Percentiles rank a stretch among this genome's conserved stretches.
Evolutionary conservation across 495 filamentous ascomycete genomes (phyloP).

Genomic region (Arthonia radiata): DNA sequence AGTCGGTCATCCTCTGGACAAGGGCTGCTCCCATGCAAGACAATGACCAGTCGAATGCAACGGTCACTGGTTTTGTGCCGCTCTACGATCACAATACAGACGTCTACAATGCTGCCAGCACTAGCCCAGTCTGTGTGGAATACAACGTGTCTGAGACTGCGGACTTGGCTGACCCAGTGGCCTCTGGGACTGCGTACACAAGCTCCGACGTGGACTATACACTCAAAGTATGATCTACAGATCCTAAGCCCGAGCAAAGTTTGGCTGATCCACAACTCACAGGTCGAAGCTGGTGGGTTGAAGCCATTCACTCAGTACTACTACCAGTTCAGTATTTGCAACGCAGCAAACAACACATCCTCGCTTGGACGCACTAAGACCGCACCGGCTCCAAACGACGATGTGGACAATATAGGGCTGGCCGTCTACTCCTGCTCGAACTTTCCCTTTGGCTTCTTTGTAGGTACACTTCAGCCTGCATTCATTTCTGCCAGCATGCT

Average conservation of each 20-base stretch:
- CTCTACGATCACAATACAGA: conserved; percentile 31
- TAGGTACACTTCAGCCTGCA: conserved; percentile 3
- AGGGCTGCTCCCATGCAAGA: conserved; percentile 28
- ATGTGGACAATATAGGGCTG: conserved; percentile 11
- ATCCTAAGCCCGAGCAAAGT: background rate
- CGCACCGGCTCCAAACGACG: conserved; percentile 11
- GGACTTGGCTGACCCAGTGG: conserved; percentile 15
- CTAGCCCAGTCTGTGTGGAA: conserved; percentile 31
- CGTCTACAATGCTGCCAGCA: conserved; percentile 24
- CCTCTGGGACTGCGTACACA: conserved; percentile 29
- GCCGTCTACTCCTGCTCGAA: conserved; percentile 18
- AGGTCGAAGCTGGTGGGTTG: conserved; percentile 34
- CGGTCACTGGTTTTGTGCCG: conserved; percentile 25
- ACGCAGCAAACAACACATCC: conserved; percentile 12
- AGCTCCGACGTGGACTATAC: conserved; percentile 46
- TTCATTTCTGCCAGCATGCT: conserved; percentile 4
- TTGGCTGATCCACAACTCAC: conserved; percentile 1
- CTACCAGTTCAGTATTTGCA: conserved; percentile 18
- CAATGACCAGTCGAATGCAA: conserved; percentile 29
- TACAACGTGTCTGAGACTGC: conserved; percentile 22
- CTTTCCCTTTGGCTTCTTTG: conserved; percentile 8
- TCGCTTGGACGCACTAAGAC: conserved; percentile 17
- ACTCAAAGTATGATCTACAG: conserved; percentile 23
- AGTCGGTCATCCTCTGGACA: conserved; percentile 44
- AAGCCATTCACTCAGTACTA: conserved; percentile 33